phyloP scores from a whole-genome alignment of 345 rosid species.

The Pistacia atlantica region DNA sequence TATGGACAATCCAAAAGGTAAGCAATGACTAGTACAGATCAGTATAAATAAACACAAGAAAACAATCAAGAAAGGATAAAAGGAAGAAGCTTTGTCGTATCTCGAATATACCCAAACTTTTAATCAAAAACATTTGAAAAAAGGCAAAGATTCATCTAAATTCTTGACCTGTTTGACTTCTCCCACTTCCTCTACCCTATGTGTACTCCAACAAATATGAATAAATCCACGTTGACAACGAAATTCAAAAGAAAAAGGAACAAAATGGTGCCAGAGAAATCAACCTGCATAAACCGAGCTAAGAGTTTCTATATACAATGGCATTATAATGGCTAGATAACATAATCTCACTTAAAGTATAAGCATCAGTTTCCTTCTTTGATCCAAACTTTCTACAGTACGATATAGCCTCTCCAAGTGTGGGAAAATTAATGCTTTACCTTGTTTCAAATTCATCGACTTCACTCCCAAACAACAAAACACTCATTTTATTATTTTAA shows the following conservation, averaged over 20 bases:
- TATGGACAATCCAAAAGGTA: background rate
- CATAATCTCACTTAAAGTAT: background rate
- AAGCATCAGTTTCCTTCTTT: background rate
- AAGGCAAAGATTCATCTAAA: conserved; percentile 1
- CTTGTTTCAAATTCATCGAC: background rate
- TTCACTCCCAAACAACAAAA: background rate
- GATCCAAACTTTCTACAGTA: background rate
- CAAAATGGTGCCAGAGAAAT: background rate
- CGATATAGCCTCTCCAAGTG: background rate
- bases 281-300: background rate
- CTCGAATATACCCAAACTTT: background rate
- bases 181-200: background rate
- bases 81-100: background rate
- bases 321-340: background rate
- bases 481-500: background rate
- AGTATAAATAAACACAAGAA: background rate
- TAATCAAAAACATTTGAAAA: background rate
- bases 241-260: background rate
- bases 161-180: background rate
- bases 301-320: background rate
- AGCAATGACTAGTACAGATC: background rate
- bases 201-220: background rate
- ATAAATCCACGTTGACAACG: background rate
- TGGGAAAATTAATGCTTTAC: background rate
- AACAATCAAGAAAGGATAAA: background rate